Evolutionary conservation across 129 eudicot species (phyloP).

Genomic region (Flaveria linearis): DNA sequence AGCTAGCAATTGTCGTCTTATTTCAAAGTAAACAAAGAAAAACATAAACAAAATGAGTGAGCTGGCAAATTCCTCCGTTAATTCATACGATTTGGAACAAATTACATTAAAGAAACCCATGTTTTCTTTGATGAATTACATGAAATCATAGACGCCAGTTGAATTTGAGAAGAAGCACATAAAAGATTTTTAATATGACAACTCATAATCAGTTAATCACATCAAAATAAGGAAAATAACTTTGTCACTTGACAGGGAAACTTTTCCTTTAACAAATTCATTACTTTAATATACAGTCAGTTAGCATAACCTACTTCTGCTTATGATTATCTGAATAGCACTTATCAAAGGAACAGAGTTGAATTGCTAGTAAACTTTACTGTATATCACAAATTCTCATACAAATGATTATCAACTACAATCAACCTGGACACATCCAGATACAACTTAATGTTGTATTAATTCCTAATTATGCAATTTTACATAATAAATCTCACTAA

Average conservation of each 20-base stretch:
- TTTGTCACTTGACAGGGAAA: neutral
- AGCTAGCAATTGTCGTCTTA: conserved; percentile 22
- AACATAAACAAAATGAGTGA: conserved; percentile 12
- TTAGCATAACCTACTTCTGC: neutral
- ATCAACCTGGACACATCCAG: neutral
- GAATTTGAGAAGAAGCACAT: neutral
- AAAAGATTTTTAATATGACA: neutral
- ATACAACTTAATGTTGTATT: neutral
- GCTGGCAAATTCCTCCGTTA: conserved; percentile 14
- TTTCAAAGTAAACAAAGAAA: conserved; percentile 13
- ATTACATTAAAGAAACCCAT: neutral
- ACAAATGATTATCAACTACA: conserved; percentile 1
- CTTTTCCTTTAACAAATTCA: conserved; percentile 5
- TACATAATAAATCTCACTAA: neutral
- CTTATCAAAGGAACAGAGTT: neutral
- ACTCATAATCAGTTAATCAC: neutral
- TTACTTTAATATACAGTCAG: neutral
- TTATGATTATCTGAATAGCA: neutral
- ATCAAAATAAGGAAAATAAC: neutral
- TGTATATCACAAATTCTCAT: too few species aligned
- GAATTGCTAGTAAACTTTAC: neutral
- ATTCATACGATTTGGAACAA: neutral
- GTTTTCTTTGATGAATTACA: neutral
- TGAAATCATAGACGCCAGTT: neutral
- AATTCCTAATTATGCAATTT: neutral